These are phyloP conservation scores for Petrea volubilis DNA, from an alignment of 257 asterid species.

Conservation along the genomic window DNA sequence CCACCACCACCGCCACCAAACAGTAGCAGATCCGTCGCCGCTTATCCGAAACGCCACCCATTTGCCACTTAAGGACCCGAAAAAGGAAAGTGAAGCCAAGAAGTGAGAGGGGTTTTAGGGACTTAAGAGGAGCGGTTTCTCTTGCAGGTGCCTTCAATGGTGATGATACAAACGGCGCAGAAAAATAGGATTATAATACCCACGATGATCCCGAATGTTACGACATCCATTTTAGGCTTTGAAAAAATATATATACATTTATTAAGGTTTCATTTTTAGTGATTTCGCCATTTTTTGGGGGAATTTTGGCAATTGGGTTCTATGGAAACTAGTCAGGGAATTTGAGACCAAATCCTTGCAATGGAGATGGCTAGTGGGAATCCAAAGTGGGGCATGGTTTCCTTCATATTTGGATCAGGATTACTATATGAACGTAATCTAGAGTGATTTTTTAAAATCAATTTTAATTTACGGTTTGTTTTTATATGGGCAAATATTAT, in stretches of 20 bases:
- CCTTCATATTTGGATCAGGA: too few species aligned
- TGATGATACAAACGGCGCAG: conserved; percentile 67
- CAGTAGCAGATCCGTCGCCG: conserved; percentile 42
- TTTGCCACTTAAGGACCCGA: not conserved
- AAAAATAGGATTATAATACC: conserved; percentile 81
- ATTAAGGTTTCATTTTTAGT: not conserved
- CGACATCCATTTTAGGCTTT: conserved; percentile 58
- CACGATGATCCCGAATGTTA: conserved; percentile 84
- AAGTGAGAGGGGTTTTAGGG: conserved; percentile 30
- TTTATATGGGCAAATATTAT: too few species aligned
- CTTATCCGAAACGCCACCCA: conserved; percentile 25
- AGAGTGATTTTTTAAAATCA: too few species aligned
- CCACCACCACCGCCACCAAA: conserved; percentile 31
- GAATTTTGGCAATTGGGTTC: not conserved
- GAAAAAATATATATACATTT: not conserved
- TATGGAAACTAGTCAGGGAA: not conserved
- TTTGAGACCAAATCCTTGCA: conserved; percentile 1
- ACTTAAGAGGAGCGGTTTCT: conserved; percentile 46
- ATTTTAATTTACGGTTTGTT: too few species aligned
- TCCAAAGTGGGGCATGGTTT: too few species aligned
- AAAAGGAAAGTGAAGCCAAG: not conserved
- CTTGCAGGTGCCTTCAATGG: conserved; percentile 88
- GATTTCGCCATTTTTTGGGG: not conserved
- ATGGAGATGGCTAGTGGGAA: not conserved
- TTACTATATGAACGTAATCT: too few species aligned